Conservation (phyloP, 495 filamentous ascomycete genomes). For the Podospora didyma region DNA sequence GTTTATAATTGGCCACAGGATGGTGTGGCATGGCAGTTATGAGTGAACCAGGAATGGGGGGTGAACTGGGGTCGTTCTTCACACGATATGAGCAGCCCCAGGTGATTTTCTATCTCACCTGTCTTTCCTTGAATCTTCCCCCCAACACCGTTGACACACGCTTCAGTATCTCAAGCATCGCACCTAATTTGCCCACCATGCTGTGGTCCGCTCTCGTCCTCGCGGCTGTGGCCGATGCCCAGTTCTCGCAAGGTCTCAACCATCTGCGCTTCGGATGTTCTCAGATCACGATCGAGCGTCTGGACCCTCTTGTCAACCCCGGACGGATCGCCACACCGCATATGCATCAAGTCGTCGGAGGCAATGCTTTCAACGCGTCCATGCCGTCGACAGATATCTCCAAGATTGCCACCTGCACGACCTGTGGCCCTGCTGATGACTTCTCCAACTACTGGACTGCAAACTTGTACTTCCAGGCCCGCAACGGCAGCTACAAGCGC, state of each 20-base stretch:
- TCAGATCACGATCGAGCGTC: slow-evolving; percentile 21
- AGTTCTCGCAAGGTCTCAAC: slow-evolving; percentile 1
- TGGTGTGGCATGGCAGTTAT: not conserved
- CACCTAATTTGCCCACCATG: not conserved
- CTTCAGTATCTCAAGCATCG: not conserved
- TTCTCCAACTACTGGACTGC: slow-evolving; percentile 44
- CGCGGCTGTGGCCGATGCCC: slow-evolving; percentile 6
- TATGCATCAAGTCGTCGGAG: slow-evolving; percentile 42
- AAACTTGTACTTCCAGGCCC: slow-evolving; percentile 34
- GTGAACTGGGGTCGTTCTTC: not conserved
- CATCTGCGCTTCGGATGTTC: slow-evolving; percentile 18
- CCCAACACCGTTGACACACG: not conserved
- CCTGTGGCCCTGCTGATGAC: slow-evolving; percentile 30
- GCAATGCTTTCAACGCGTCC: slow-evolving; percentile 31
- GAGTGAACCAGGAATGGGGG: not conserved
- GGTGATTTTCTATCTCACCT: not conserved
- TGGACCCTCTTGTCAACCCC: slow-evolving; percentile 31
- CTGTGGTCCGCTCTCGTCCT: slow-evolving; percentile 5
- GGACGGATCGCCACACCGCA: slow-evolving; percentile 27
- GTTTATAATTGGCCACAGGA: not conserved
- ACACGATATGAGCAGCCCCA: not conserved
- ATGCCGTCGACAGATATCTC: slow-evolving; percentile 28
- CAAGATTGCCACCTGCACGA: slow-evolving; percentile 26
- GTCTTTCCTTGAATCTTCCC: not conserved
- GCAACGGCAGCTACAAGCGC: slow-evolving; percentile 37